Evolutionary conservation across 2,329 filamentous ascomycete species (phyloP), one percentile per base, ranked within the genome.

Genomic region (Zopfia rhizophila): DNA sequence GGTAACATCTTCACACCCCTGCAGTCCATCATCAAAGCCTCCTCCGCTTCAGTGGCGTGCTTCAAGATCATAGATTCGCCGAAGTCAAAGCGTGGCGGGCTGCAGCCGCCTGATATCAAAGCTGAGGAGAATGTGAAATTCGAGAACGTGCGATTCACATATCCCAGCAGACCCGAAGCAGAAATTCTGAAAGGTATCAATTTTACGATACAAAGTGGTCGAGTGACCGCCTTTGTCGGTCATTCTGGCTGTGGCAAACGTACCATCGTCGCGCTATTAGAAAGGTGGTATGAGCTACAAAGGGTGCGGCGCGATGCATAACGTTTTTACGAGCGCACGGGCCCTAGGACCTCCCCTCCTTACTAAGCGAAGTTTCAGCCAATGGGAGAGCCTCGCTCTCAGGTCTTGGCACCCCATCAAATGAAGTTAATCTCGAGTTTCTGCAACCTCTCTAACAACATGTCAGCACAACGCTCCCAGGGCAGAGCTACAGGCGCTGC

Each of bases 181-280:
- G 82, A 85, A 3, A 89, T 96, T 38, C 94, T 97, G 88, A 78
- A 92, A 36, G 84, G 86, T 54, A 87, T 96, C 37, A 87, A 78
- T 45, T 81, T 97, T 3, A 70, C 80, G 1, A 86, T 96, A 25
- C 91, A 91, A 3, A 90, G 90, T 7, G 91, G 91, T 16, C 94
- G 95, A 75, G 90, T 87, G 2, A 96, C 92, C 3, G 92, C 92
- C 2, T 78, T 97, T n/a, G 92, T 97, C 10, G 92, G 92, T 42
- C 89, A 91, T 1, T 96, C 91, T 14, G 92, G 92, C 6, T 94
- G 88, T 29, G 92, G 92, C 28, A 97, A 97, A 75, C 92, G 88
- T 65, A 97, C 92, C 0, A 91, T 96, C 53, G 87, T 97, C 18
- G 91, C 91, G 10, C 78, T 97, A 17, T 87, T 96, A 1, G 91